Percentiles rank a stretch among this genome's conserved stretches.
Conservation (phyloP, 1,139 yeast genomes). For the Yamadazyma friedrichii region DNA sequence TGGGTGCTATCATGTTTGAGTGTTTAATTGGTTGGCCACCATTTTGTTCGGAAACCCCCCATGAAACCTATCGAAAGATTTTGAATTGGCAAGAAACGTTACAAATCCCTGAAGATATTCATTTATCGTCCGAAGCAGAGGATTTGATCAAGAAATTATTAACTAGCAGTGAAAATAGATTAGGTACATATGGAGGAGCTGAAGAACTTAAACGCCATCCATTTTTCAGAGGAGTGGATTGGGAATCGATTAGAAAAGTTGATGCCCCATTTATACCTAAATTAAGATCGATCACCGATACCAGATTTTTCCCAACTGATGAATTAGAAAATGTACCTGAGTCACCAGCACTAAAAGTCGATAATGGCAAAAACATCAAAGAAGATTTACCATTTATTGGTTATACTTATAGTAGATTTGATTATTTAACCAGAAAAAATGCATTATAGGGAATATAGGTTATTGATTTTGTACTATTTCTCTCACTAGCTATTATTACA, state of each 20-base stretch:
- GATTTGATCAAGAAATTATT: constrained; percentile 82
- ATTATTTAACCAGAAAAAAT: constrained; percentile 83
- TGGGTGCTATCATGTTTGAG: constrained; percentile 98
- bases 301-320: constrained; percentile 97
- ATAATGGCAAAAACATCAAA: constrained; percentile 52
- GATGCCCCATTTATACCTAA: constrained; percentile 88
- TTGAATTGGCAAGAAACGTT: constrained; percentile 93
- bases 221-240: constrained; percentile 93
- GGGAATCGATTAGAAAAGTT: constrained; percentile 90
- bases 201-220: constrained; percentile 91
- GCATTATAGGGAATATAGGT: constrained; percentile 47
- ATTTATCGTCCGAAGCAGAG: constrained; percentile 89
- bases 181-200: constrained; percentile 93
- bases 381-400: constrained; percentile 96
- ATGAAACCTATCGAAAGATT: constrained; percentile 93
- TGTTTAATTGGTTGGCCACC: constrained; percentile 99
- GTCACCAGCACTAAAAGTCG: constrained; percentile 82
- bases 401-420: constrained; percentile 92
- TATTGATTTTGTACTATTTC: neutral
- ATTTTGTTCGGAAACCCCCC: constrained; percentile 98
- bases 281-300: constrained; percentile 77
- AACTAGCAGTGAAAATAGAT: constrained; percentile 80
- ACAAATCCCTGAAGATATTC: constrained; percentile 94
- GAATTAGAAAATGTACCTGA: constrained; percentile 95
- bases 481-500: neutral